Conservation (phyloP, 257 asterid species). For the Solanum ossicruentum region DNA sequence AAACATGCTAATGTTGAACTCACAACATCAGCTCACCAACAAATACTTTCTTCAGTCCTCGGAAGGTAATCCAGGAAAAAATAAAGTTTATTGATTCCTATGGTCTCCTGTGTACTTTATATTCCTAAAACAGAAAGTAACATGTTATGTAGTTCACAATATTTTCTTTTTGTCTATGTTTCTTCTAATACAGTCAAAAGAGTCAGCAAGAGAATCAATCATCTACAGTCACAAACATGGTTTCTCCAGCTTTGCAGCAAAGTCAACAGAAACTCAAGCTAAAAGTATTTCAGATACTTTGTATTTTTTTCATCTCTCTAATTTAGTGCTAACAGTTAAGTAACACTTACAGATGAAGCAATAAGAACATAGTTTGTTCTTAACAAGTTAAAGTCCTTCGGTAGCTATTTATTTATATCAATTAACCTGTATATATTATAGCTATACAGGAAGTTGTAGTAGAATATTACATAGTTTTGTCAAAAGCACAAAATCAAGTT, state of each 20-base stretch:
- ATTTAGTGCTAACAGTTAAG: too few relatives aligned
- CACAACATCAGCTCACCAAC: constrained; percentile 25
- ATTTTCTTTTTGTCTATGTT: not conserved
- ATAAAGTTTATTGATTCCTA: not conserved
- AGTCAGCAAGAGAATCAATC: constrained; percentile 26
- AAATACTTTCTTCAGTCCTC: constrained; percentile 29
- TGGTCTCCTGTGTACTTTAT: too few relatives aligned
- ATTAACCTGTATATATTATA: too few relatives aligned
- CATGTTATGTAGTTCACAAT: not conserved
- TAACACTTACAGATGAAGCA: too few relatives aligned
- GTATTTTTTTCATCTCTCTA: too few relatives aligned
- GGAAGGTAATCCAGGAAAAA: constrained; percentile 19
- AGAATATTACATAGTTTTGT: too few relatives aligned
- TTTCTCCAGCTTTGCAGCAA: constrained; percentile 56
- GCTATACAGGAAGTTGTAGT: too few relatives aligned
- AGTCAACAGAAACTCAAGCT: constrained; percentile 30
- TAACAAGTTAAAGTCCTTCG: not conserved
- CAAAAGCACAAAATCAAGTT: too few relatives aligned
- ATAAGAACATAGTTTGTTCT: not conserved
- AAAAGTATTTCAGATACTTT: not conserved
- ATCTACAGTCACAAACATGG: constrained; percentile 42
- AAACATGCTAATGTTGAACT: constrained; percentile 22
- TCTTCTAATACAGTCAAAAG: constrained; percentile 18
- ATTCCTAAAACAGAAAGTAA: not conserved
- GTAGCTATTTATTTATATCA: not conserved